Conservation (phyloP, 2,329 filamentous ascomycete genomes). For the Penicillium hordei region DNA sequence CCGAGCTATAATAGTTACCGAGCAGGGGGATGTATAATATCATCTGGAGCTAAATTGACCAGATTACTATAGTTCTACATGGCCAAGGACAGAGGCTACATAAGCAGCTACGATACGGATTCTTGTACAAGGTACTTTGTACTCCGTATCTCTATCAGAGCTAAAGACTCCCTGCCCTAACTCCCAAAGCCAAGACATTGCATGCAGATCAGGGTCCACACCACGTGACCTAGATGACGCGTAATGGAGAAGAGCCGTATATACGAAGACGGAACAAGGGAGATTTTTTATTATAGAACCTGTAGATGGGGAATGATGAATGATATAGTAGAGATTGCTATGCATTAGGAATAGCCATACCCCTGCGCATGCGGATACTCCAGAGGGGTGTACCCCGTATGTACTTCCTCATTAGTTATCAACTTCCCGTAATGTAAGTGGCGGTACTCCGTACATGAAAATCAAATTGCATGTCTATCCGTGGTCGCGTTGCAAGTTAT, state of each 20-base stretch:
- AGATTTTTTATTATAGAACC: neutral
- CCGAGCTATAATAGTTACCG: neutral
- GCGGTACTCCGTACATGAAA: neutral
- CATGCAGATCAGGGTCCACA: neutral
- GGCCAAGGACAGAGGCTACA: neutral
- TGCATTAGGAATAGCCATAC: neutral
- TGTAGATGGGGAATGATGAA: neutral
- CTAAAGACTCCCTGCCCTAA: neutral
- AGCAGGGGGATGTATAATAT: neutral
- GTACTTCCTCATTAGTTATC: neutral
- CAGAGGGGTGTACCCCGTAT: too few species aligned
- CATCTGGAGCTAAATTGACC: neutral
- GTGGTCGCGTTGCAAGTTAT: neutral
- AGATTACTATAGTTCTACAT: neutral
- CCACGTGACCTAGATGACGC: neutral
- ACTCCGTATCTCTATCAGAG: neutral
- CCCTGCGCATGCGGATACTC: neutral
- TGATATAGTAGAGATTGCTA: neutral
- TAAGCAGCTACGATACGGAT: too few species aligned
- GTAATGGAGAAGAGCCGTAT: neutral
- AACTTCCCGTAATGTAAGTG: slow-evolving; percentile 5
- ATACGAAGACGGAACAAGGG: neutral
- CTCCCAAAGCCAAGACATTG: neutral
- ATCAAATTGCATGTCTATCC: neutral
- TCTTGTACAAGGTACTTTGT: too few species aligned